Percentiles rank a stretch among this genome's conserved stretches.
Evolutionary conservation across 169 alveolate genomes (phyloP).

Genomic region (Plasmodium vinckei): DNA sequence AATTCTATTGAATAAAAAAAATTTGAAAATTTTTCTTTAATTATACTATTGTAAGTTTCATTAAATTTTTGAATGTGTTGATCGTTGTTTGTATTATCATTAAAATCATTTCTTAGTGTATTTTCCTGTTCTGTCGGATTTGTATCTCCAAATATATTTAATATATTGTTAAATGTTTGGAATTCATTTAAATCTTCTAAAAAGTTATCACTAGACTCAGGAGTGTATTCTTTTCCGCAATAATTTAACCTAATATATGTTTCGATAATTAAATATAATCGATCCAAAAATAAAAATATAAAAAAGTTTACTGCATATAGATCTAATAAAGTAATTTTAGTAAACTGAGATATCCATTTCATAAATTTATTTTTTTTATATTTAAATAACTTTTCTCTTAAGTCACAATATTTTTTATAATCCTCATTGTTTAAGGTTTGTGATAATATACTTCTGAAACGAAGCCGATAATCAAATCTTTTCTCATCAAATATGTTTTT

Average conservation of each 20-base stretch:
- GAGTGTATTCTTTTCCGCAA: background rate
- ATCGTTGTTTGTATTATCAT: conserved; percentile 1
- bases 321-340: conserved; percentile 27
- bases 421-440: conserved; percentile 30
- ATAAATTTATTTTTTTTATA: conserved; percentile 69
- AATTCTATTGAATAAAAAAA: conserved; percentile 54
- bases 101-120: background rate
- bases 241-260: conserved; percentile 63
- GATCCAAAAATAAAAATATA: conserved; percentile 65
- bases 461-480: conserved; percentile 53
- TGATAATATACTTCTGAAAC: conserved; percentile 67
- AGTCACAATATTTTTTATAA: conserved; percentile 67
- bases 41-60: conserved; percentile 9
- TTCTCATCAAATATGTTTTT: conserved; percentile 36
- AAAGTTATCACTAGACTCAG: conserved; percentile 6
- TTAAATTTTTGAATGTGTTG: conserved; percentile 3
- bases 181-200: conserved; percentile 28
- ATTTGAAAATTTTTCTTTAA: conserved; percentile 28
- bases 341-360: conserved; percentile 59
- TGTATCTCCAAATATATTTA: conserved; percentile 13
- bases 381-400: conserved; percentile 70
- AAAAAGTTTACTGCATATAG: conserved; percentile 54
- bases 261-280: conserved; percentile 55
- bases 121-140: background rate
- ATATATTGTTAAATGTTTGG: conserved; percentile 26